Evolutionary conservation across 1,139 yeast species (phyloP).

Genomic region (Magnusiomyces fungicola): DNA sequence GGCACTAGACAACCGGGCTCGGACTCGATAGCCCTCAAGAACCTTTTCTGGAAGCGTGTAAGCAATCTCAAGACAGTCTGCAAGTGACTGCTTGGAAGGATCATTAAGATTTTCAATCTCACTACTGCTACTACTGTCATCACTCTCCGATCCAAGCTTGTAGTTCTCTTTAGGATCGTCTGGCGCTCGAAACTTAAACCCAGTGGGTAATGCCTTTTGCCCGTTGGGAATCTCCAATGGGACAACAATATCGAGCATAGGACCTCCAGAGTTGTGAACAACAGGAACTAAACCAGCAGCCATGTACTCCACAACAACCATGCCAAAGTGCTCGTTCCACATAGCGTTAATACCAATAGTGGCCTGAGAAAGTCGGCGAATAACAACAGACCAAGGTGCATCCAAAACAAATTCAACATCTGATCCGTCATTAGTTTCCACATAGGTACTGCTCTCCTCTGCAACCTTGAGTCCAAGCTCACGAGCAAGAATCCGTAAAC

Average conservation of each 20-base stretch:
- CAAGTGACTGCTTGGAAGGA: too few species aligned
- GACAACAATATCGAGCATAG: conserved; percentile 74
- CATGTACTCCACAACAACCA: conserved; percentile 91
- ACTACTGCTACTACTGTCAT: too few species aligned
- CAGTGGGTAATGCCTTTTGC: conserved; percentile 15
- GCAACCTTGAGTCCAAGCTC: conserved; percentile 40
- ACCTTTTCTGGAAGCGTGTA: conserved; percentile 37
- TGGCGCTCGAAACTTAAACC: conserved; percentile 25
- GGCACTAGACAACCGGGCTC: conserved; percentile 48
- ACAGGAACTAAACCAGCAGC: conserved; percentile 83
- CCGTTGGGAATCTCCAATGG: conserved; percentile 38
- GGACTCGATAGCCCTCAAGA: conserved; percentile 41
- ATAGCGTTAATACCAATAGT: conserved; percentile 85
- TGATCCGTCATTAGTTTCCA: conserved; percentile 22
- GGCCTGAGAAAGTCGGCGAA: conserved; percentile 47
- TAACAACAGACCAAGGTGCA: conserved; percentile 61
- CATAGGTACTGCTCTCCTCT: neutral
- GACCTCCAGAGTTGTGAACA: conserved; percentile 94
- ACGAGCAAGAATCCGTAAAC: conserved; percentile 41
- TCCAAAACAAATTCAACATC: conserved; percentile 65
- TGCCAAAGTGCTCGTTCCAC: conserved; percentile 99
- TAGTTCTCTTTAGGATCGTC: conserved; percentile 2
- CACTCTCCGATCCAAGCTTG: conserved; percentile 35
- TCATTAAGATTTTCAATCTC: too few species aligned
- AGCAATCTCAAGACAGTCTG: conserved; percentile 39